These are phyloP conservation scores for Chiua virens DNA, from an alignment of 768 basidiomycete species.

Conservation along the genomic window DNA sequence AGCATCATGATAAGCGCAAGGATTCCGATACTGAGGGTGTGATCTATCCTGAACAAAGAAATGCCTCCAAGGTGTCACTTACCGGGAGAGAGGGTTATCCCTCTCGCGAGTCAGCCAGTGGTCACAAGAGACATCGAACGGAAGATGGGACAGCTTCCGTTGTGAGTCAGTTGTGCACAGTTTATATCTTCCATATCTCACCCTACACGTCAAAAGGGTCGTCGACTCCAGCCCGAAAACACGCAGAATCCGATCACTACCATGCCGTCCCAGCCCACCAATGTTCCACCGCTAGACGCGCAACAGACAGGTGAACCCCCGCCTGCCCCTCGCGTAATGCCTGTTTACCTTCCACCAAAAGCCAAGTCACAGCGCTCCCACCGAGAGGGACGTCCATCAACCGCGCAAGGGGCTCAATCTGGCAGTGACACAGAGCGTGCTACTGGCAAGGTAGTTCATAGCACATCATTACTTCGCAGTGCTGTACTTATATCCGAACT, in stretches of 20 bases:
- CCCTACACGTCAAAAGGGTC: conserved; percentile 21
- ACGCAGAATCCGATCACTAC: conserved; percentile 29
- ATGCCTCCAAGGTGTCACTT: conserved; percentile 27
- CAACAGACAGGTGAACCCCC: conserved; percentile 34
- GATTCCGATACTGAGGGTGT: conserved; percentile 30
- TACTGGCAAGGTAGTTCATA: conserved; percentile 26
- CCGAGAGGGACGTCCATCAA: conserved; percentile 27
- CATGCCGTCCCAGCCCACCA: conserved; percentile 16
- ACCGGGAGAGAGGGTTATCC: conserved; percentile 25
- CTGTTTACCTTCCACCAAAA: conserved; percentile 37
- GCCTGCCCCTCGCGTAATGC: conserved; percentile 37
- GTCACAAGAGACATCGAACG: conserved; percentile 36
- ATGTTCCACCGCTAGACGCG: conserved; percentile 19
- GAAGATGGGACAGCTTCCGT: conserved; percentile 34
- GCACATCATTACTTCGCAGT: conserved; percentile 8
- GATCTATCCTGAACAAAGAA: conserved; percentile 27
- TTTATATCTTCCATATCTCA: conserved; percentile 19
- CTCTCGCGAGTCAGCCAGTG: conserved; percentile 23
- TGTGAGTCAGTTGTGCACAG: conserved; percentile 14
- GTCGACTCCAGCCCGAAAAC: conserved; percentile 31
- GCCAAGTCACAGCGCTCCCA: conserved; percentile 31
- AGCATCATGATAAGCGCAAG: conserved; percentile 33
- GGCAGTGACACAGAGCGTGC: conserved; percentile 32
- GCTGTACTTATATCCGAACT: conserved; percentile 18
- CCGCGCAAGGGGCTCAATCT: conserved; percentile 32